Percentiles rank a stretch among this genome's conserved stretches.
Conservation (phyloP, 495 filamentous ascomycete species). For the Podospora pseudopauciseta region DNA sequence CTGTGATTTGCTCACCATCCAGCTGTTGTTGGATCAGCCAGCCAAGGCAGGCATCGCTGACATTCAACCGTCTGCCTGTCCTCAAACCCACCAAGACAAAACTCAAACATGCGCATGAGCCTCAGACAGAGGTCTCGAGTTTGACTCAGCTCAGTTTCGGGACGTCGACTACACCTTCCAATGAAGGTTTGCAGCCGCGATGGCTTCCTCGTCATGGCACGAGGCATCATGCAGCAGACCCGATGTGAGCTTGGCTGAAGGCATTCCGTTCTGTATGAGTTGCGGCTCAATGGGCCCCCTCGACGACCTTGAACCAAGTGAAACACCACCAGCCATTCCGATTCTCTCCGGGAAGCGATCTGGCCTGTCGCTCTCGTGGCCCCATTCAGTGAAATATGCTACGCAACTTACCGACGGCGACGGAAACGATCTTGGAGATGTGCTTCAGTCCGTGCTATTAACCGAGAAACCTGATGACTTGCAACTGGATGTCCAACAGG, state of each 20-base stretch:
- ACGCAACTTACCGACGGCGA: constrained; percentile 3
- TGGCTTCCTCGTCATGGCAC: constrained; percentile 17
- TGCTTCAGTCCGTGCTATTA: neutral
- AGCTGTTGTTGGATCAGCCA: neutral
- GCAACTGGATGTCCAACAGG: neutral
- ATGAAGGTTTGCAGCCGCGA: neutral
- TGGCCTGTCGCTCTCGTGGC: constrained; percentile 15
- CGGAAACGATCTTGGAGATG: constrained; percentile 10
- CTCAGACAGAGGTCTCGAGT: constrained; percentile 3
- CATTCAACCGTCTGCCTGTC: neutral
- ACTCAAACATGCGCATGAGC: constrained; percentile 2
- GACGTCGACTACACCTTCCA: neutral
- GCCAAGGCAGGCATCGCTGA: neutral
- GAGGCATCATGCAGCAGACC: constrained; percentile 17
- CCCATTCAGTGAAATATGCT: constrained; percentile 14
- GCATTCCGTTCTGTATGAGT: constrained; percentile 22
- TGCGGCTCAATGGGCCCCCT: constrained; percentile 20
- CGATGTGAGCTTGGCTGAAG: constrained; percentile 18
- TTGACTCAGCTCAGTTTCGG: neutral
- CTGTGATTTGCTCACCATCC: neutral
- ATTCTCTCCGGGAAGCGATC: constrained; percentile 10
- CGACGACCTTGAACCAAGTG: constrained; percentile 15
- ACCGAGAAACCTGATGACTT: neutral
- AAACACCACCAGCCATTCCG: constrained; percentile 16
- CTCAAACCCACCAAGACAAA: neutral